Conservation (phyloP, 75 land plant genomes). For the Gnetum montanum region DNA sequence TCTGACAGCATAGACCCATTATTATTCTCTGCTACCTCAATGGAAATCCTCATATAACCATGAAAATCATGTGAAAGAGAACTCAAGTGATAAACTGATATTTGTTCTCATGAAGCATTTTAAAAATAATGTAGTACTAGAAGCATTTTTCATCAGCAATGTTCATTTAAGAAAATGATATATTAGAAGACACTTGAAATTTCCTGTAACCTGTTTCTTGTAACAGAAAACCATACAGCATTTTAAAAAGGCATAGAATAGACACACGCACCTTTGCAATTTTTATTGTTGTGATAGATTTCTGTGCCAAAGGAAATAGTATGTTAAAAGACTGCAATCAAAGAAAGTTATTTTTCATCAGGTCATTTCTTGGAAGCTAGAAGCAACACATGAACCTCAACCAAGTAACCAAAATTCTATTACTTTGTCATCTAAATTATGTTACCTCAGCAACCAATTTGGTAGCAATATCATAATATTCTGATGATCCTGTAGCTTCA, state of each 20-base stretch:
- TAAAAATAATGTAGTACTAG: neutral
- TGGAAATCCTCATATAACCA: too few species aligned
- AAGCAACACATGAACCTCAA: neutral
- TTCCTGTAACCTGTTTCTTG: neutral
- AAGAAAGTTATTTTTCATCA: neutral
- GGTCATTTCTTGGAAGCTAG: neutral
- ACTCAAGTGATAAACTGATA: too few species aligned
- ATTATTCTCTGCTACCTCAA: too few species aligned
- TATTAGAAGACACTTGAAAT: neutral
- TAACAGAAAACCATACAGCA: neutral
- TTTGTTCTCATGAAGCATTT: neutral
- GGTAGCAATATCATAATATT: slow-evolving; percentile 4
- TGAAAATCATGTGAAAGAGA: too few species aligned
- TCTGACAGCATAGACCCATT: too few species aligned
- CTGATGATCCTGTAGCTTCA: neutral
- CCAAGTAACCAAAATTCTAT: neutral
- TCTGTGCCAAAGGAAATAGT: slow-evolving; percentile 31
- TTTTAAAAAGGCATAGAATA: neutral
- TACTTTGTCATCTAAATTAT: too few species aligned
- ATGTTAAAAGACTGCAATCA: slow-evolving; percentile 29
- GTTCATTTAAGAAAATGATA: neutral
- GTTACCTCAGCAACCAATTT: slow-evolving; percentile 32
- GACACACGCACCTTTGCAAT: slow-evolving; percentile 51
- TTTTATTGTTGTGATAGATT: slow-evolving; percentile 56
- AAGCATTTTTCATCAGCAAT: neutral